Evolutionary conservation across 2,329 filamentous ascomycete species (phyloP), one percentile per base, ranked within the genome.

Genomic region (Coniochaeta pulveracea): DNA sequence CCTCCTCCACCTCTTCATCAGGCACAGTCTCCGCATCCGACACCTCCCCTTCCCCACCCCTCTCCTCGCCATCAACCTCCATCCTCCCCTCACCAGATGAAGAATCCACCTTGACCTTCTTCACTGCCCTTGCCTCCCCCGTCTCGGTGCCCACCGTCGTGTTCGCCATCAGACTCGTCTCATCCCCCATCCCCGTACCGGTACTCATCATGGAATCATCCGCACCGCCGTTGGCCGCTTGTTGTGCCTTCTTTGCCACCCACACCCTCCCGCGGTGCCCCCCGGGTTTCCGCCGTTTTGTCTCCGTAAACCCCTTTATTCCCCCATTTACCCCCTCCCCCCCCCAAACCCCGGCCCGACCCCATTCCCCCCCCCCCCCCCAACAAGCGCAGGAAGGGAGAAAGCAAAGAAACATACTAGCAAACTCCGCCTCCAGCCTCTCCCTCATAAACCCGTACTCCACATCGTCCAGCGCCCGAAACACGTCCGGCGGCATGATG

Each of bases 401-500:
- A 19, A 11, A 29, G 17, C 16, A n/a, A 5, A 12, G 10, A 9
- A 4, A 63, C 76, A 30, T 52, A 85, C 80, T 85, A 26, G 73
- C 71, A 50, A 86, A 79, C 55, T 89, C 84, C 5, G 75, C 78
- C 54, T 89, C 79, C 19, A 89, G 61, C 21, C 75, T 65, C 36
- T 63, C 63, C 10, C 72, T 70, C 36, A 85, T 62, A 50, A 88
- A 86, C n/a, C 66, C 66, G 31, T 84, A 84, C 52, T 89, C 84
- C 29, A 78, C 71, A 23, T 84, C 78, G n/a, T 81, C 75, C 29
- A 91, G 66, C 1, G 82, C 83, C 32, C 76, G 75, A 48, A 88
- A 76, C 25, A 91, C 80, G 50, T 89, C 82, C 25, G 69, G 66
- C 1, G 82, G 80, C 46, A 74, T 69, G 45, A 91, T 80, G 0